phyloP scores from a whole-genome alignment of 2,329 filamentous ascomycete species.

The Pseudogymnoascus sp. region DNA sequence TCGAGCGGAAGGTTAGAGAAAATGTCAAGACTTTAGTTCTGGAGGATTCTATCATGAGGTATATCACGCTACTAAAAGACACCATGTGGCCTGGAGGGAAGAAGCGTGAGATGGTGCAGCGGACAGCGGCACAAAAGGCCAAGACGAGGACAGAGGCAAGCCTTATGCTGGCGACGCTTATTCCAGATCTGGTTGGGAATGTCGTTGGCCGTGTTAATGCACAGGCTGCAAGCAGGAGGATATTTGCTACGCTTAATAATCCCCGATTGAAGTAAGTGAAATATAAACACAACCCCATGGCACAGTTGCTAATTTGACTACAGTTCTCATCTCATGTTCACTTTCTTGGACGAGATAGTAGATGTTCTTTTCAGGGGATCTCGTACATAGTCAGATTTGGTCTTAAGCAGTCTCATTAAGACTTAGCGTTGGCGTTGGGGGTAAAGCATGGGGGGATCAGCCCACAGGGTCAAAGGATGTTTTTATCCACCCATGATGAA shows the following conservation, averaged over 20 bases:
- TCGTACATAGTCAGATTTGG: constrained; percentile 15
- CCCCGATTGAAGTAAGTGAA: constrained; percentile 69
- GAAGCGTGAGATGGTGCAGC: constrained; percentile 40
- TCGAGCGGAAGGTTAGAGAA: constrained; percentile 90
- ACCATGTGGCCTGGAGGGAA: constrained; percentile 73
- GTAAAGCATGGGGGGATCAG: background rate
- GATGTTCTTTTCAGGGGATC: constrained; percentile 28
- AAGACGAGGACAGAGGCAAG: constrained; percentile 80
- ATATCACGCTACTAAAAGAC: constrained; percentile 64
- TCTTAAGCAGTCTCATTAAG: constrained; percentile 8
- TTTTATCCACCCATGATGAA: background rate
- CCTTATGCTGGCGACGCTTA: constrained; percentile 76
- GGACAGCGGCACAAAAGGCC: constrained; percentile 65
- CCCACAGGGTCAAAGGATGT: background rate
- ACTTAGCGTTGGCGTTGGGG: constrained; percentile 23
- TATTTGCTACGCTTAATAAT: constrained; percentile 91
- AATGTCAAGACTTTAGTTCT: constrained; percentile 64
- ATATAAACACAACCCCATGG: background rate
- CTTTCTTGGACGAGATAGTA: constrained; percentile 29
- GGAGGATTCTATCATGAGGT: constrained; percentile 70
- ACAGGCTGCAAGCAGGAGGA: constrained; percentile 75
- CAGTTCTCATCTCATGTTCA: constrained; percentile 30
- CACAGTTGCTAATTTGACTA: constrained; percentile 10
- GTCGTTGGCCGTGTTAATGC: constrained; percentile 92
- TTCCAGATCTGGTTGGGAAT: constrained; percentile 85